Evolutionary conservation across 139 green algal genomes (phyloP).

Genomic region (Marvania coccoides): DNA sequence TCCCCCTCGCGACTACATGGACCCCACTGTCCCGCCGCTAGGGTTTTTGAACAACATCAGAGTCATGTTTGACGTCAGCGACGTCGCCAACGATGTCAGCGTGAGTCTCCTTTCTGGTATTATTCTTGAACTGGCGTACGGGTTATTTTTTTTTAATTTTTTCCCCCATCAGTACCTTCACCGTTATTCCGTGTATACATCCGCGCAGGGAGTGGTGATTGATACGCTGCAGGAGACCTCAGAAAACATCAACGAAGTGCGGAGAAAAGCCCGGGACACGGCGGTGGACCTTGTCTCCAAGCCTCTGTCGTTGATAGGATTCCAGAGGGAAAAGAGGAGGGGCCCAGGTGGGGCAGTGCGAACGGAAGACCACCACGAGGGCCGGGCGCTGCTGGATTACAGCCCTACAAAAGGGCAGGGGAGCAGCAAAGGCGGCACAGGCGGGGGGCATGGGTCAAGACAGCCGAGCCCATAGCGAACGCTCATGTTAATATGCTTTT

Average conservation of each 20-base stretch:
- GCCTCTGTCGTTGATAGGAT: background rate
- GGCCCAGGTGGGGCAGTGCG: background rate
- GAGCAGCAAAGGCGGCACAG: background rate
- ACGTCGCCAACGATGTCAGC: constrained; percentile 65
- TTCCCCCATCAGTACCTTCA: background rate
- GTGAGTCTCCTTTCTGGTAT: constrained; percentile 24
- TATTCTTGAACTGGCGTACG: background rate
- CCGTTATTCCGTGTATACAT: background rate
- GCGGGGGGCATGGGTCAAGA: too few species aligned
- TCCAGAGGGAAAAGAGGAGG: background rate
- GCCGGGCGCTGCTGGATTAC: background rate
- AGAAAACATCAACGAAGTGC: constrained; percentile 21
- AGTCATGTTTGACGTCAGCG: constrained; percentile 77
- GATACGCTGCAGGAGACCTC: constrained; percentile 25
- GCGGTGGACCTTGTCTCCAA: background rate
- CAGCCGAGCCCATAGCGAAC: too few species aligned
- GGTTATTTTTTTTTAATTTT: background rate
- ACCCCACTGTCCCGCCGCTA: constrained; percentile 26
- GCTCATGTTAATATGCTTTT: too few species aligned
- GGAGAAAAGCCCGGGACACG: background rate
- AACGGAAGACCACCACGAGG: too few species aligned
- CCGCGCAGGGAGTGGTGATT: constrained; percentile 3
- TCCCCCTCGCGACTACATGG: constrained; percentile 74
- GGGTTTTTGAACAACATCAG: constrained; percentile 69
- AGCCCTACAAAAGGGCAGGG: background rate